Base-by-base conservation (phyloP, 352 stramenopile genomes). In the Elongisporangium prolatum region DNA sequence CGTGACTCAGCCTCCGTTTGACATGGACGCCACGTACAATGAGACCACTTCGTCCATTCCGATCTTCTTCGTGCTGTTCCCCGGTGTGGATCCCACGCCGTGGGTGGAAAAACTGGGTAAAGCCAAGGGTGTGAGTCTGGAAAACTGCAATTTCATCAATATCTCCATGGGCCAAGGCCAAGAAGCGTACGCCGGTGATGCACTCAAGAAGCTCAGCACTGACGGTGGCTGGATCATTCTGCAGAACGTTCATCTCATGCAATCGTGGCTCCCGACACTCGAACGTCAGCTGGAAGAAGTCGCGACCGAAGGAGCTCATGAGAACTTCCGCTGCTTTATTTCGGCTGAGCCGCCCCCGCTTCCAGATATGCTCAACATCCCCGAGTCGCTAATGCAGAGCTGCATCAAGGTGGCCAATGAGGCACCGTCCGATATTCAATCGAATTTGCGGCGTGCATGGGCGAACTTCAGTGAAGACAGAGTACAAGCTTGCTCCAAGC, bases 331-430 rank as follows among this genome's bases (percentile, higher is more conserved):
- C 25, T 98, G 94, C 67, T 98, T 98, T 63, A 97, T 98, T 71
- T 98, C 89, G 11, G 95, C 91, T 37, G 95, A 98, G 63, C 92
- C 93, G 10, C 95, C 95, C 20, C 90, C 92, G 40, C 63, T 98
- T 51, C 76, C 88, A 2, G 89, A 93, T 52, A 97, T 97, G 91
- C 88, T 98, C 63, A 98, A 98, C 54, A 98, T 99, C 67, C 96
- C 96, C 28, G 95, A 99, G 70, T 97, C 85, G 38, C 83, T 98
- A 25, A 86, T 98, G 84, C 93, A 98, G 68, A 90, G 85, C 51
- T 97, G 86, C 59, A 97, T 98, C 66, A 98, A 98, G 63, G 95
- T 98, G 3, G 89, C 91, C 3, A 98, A 98, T 65, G 95, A 98
- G 61, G 89, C 95, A 21, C 95, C 95, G 44, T 93, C 92, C 1